A percentile compares a stretch with the other conserved stretches of the same genome.
phyloP scores from a whole-genome alignment of 1,284 basidiomycete species.

The Cystobasidiaceae sp. region DNA sequence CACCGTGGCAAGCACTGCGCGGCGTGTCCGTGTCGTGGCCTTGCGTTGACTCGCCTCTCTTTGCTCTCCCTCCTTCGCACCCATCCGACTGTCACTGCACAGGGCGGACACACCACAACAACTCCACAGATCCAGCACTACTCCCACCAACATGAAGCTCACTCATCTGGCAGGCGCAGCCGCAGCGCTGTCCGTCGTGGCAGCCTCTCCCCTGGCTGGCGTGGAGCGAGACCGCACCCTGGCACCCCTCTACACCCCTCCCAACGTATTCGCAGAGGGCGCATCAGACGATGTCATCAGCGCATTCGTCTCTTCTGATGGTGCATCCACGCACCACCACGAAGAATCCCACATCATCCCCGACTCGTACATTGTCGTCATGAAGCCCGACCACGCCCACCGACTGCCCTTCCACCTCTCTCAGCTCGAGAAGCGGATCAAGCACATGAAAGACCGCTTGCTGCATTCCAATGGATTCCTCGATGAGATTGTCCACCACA shows the following conservation, averaged over 20 bases:
- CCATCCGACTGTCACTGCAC: neutral
- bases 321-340: neutral
- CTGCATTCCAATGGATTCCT: constrained; percentile 47
- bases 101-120: neutral
- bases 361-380: constrained; percentile 69
- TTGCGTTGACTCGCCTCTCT: neutral
- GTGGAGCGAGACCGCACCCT: neutral
- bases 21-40: constrained; percentile 1
- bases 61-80: neutral
- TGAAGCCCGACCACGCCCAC: constrained; percentile 69
- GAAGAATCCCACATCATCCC: constrained; percentile 38
- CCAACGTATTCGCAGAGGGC: constrained; percentile 24
- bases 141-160: constrained; percentile 17
- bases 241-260: constrained; percentile 22
- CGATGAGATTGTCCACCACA: constrained; percentile 56
- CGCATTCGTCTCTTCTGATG: neutral
- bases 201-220: constrained; percentile 10
- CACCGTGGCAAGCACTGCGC: too few relatives aligned
- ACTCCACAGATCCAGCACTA: neutral
- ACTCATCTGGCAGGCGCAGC: neutral
- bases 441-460: constrained; percentile 3
- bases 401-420: constrained; percentile 52
- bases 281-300: neutral
- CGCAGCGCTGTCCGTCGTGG: neutral
- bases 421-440: constrained; percentile 41